phyloP scores from a whole-genome alignment of 208 protist genomes.

The Crithidia sp. region DNA sequence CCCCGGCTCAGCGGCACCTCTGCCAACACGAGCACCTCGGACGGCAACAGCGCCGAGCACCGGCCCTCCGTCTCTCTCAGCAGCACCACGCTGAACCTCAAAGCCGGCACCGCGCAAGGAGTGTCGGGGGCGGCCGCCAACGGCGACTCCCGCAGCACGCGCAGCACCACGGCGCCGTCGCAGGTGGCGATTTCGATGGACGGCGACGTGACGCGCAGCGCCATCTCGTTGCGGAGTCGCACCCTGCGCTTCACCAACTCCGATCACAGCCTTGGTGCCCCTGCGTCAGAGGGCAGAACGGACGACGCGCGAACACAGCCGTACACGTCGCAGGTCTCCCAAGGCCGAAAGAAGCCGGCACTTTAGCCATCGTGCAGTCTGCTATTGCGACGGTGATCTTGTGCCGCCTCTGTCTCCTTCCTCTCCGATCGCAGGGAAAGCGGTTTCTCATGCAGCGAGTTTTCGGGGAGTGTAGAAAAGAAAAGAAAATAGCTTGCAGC shows the following conservation, averaged over 20 bases:
- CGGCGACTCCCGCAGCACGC: not conserved
- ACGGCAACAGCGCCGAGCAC: not conserved
- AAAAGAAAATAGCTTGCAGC: not conserved
- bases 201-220: not conserved
- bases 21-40: not conserved
- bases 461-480: not conserved
- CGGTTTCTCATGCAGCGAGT: too few relatives aligned
- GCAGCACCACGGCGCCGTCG: constrained; percentile 12
- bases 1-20: not conserved
- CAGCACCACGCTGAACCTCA: not conserved
- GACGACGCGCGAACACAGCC: constrained; percentile 18
- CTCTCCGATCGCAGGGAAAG: too few relatives aligned
- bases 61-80: constrained; percentile 2
- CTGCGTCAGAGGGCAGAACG: not conserved
- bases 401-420: too few relatives aligned
- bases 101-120: not conserved
- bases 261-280: not conserved
- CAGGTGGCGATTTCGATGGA: constrained; percentile 16
- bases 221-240: not conserved
- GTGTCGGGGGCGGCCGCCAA: not conserved
- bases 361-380: not conserved
- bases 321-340: constrained; percentile 9
- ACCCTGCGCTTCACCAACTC: constrained; percentile 10
- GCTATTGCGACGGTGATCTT: too few relatives aligned
- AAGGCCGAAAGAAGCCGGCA: not conserved